A percentile compares a stretch with the other conserved stretches of the same genome.
phyloP scores from a whole-genome alignment of 73 alveolate genomes.

The Breviolum minutum region DNA sequence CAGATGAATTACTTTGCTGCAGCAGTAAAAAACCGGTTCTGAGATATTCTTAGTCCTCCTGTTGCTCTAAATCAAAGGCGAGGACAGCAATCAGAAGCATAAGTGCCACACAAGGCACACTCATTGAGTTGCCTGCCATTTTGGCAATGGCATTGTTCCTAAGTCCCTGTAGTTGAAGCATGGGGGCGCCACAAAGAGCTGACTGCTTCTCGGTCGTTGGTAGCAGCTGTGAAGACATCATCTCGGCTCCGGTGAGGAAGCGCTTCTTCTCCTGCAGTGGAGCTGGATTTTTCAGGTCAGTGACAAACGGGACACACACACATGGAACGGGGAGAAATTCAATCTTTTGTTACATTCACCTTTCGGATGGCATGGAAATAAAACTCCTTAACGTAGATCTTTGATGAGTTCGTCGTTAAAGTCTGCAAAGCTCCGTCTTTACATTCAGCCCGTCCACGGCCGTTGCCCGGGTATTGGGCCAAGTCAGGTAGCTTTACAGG shows the following conservation, averaged over 20 bases:
- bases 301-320: no score
- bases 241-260: slow-evolving; percentile 1
- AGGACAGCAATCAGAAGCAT: background rate
- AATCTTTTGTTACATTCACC: background rate
- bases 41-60: background rate
- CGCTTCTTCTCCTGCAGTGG: slow-evolving; percentile 9
- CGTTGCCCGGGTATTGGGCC: background rate
- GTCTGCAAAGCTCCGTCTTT: background rate
- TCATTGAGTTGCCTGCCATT: slow-evolving; percentile 9
- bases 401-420: background rate
- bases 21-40: background rate
- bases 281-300: background rate
- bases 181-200: background rate
- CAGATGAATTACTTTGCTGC: background rate
- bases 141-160: background rate
- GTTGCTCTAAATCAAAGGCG: background rate
- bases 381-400: background rate
- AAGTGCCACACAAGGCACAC: background rate
- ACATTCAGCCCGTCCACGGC: background rate
- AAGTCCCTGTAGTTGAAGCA: background rate
- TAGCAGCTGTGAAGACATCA: background rate
- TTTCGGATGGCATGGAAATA: no score
- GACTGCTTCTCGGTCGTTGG: slow-evolving; percentile 5
- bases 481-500: background rate
- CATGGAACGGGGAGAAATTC: background rate